These are phyloP conservation scores for Sphaerulina vaccinii DNA, from an alignment of 2,329 filamentous ascomycete species.

Conservation along the genomic window DNA sequence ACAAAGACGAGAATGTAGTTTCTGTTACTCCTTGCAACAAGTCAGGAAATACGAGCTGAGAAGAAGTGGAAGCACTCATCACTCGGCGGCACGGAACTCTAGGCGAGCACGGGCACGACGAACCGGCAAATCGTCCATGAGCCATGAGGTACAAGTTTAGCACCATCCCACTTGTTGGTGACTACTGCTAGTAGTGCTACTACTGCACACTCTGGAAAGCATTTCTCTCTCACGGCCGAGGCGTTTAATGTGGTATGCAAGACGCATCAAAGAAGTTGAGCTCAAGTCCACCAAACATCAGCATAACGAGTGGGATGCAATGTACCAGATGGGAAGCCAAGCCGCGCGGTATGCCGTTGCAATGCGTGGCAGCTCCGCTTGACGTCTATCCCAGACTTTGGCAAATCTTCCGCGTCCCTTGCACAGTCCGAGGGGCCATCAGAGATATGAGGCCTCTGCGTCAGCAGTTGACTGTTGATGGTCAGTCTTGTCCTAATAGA, in stretches of 20 bases:
- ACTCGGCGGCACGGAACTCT: no score
- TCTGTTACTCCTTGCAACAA: no score
- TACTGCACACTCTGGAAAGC: background rate
- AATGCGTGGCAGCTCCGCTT: background rate
- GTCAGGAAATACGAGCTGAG: no score
- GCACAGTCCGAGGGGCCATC: no score
- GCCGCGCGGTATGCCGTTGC: background rate
- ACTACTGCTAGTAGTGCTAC: constrained; percentile 1
- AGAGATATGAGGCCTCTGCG: no score
- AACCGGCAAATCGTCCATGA: background rate
- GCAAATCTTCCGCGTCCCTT: no score
- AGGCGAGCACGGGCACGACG: background rate
- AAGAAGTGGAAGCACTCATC: no score
- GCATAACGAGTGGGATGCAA: background rate
- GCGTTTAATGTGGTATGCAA: background rate
- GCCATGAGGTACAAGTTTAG: background rate
- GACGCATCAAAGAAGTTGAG: no score
- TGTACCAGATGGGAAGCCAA: background rate
- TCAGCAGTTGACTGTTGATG: no score
- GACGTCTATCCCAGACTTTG: no score
- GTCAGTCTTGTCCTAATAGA: no score
- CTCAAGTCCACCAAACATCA: background rate
- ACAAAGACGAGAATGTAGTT: no score
- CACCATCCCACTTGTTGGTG: constrained; percentile 15
- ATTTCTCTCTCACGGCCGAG: background rate